A percentile compares a stretch with the other conserved stretches of the same genome.
Conservation (phyloP, 768 basidiomycete genomes). For the Cubamyces lactineus region DNA sequence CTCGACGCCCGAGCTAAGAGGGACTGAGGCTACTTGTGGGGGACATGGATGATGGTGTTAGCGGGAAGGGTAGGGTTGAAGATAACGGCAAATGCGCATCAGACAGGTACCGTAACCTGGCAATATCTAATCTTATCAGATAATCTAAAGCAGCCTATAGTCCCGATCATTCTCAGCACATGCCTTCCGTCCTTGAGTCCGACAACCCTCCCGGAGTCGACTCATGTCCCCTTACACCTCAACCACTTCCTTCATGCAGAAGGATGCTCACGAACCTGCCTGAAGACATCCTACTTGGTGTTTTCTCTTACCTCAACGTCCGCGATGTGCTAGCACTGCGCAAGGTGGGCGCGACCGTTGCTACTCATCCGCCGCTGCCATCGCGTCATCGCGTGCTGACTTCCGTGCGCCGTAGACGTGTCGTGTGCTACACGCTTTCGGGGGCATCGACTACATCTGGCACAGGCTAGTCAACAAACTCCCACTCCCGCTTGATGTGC, state of each 20-base stretch:
- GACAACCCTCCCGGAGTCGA: slow-evolving; percentile 9
- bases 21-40: no score
- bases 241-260: slow-evolving; percentile 16
- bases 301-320: slow-evolving; percentile 39
- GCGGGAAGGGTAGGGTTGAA: no score
- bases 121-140: slow-evolving; percentile 22
- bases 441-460: slow-evolving; percentile 57
- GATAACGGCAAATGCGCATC: no score
- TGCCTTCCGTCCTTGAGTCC: slow-evolving; percentile 6
- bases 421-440: slow-evolving; percentile 60
- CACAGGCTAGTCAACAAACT: slow-evolving; percentile 42
- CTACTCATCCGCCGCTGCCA: background rate
- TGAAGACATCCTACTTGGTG: slow-evolving; percentile 47
- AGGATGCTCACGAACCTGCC: slow-evolving; percentile 41
- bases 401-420: slow-evolving; percentile 50
- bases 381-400: slow-evolving; percentile 14
- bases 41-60: no score
- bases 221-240: slow-evolving; percentile 6
- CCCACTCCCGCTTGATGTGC: slow-evolving; percentile 47
- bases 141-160: slow-evolving; percentile 11
- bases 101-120: background rate
- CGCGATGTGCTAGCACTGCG: slow-evolving; percentile 48
- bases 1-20: no score
- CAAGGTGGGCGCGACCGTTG: slow-evolving; percentile 3
- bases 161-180: slow-evolving; percentile 1